Conservation (phyloP, 2,329 filamentous ascomycete genomes). For the Alternaria brassicae region DNA sequence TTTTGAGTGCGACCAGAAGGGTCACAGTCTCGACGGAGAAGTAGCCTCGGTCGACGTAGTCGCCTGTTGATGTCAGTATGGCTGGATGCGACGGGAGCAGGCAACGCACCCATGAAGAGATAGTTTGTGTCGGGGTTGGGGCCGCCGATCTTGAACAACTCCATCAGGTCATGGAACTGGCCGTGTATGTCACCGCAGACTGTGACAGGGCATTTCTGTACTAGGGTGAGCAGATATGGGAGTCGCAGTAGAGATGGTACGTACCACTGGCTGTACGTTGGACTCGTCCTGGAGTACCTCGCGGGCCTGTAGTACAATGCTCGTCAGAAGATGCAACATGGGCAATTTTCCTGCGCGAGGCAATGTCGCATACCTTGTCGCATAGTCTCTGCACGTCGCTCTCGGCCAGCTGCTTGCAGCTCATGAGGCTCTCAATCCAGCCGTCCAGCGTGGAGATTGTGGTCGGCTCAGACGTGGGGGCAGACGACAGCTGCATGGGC, state of each 20-base stretch:
- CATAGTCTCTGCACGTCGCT: constrained; percentile 94
- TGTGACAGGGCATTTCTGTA: constrained; percentile 90
- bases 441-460: constrained; percentile 93
- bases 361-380: constrained; percentile 74
- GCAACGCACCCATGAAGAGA: constrained; percentile 85
- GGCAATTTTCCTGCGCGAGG: background rate
- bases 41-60: constrained; percentile 98
- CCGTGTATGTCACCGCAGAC: constrained; percentile 99
- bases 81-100: background rate
- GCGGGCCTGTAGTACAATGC: constrained; percentile 69
- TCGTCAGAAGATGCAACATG: constrained; percentile 19
- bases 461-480: constrained; percentile 80
- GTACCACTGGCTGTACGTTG: constrained; percentile 97
- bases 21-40: constrained; percentile 99
- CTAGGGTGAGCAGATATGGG: constrained; percentile 24
- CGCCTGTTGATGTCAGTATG: constrained; percentile 65
- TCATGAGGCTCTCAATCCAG: constrained; percentile 99
- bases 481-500: constrained; percentile 71
- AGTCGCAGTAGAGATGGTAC: constrained; percentile 34
- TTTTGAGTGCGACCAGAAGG: constrained; percentile 94
- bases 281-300: constrained; percentile 98
- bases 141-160: constrained; percentile 98
- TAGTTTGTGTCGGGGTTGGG: constrained; percentile 99
- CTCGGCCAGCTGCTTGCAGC: constrained; percentile 96
- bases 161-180: constrained; percentile 99